Percentiles rank a stretch among this genome's conserved stretches.
These are phyloP conservation scores for Somion occarium DNA, from an alignment of 1,284 basidiomycete species.

Conservation along the genomic window DNA sequence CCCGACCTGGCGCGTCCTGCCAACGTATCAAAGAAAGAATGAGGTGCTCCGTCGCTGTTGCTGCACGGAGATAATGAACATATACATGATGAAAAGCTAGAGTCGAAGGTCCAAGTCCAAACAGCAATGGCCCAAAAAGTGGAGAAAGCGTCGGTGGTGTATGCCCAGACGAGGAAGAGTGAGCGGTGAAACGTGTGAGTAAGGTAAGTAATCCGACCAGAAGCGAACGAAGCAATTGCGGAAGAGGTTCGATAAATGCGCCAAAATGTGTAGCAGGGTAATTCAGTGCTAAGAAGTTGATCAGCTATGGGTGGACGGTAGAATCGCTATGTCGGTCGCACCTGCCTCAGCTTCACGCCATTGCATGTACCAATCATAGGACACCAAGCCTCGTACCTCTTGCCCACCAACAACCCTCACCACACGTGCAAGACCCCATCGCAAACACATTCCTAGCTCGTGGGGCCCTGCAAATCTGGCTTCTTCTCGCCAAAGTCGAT, in stretches of 20 bases:
- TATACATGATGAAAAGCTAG: slow-evolving; percentile 77
- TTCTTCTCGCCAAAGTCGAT: slow-evolving; percentile 69
- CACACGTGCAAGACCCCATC: slow-evolving; percentile 80
- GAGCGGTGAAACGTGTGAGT: slow-evolving; percentile 73
- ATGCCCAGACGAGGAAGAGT: slow-evolving; percentile 76
- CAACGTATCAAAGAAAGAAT: slow-evolving; percentile 81
- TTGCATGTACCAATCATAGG: slow-evolving; percentile 74
- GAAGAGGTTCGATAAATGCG: slow-evolving; percentile 51
- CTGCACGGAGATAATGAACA: slow-evolving; percentile 73
- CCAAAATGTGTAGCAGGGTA: slow-evolving; percentile 71
- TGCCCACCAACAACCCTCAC: slow-evolving; percentile 60
- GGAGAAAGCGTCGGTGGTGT: slow-evolving; percentile 81
- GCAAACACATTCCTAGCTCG: slow-evolving; percentile 80
- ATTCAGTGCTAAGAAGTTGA: slow-evolving; percentile 40
- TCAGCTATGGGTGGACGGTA: slow-evolving; percentile 11
- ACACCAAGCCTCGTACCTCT: slow-evolving; percentile 67
- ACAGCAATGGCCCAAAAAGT: slow-evolving; percentile 85
- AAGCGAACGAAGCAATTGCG: slow-evolving; percentile 51
- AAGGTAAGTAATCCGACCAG: slow-evolving; percentile 69
- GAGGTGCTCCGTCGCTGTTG: slow-evolving; percentile 85
- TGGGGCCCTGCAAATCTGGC: slow-evolving; percentile 77
- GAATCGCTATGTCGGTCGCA: slow-evolving; percentile 33
- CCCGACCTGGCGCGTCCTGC: slow-evolving; percentile 49
- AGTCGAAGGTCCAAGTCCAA: slow-evolving; percentile 64
- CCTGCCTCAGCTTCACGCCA: slow-evolving; percentile 78